Evolutionary conservation across 73 alveolate species (phyloP), one percentile per base, ranked within the genome.

Genomic region (Breviolum minutum): DNA sequence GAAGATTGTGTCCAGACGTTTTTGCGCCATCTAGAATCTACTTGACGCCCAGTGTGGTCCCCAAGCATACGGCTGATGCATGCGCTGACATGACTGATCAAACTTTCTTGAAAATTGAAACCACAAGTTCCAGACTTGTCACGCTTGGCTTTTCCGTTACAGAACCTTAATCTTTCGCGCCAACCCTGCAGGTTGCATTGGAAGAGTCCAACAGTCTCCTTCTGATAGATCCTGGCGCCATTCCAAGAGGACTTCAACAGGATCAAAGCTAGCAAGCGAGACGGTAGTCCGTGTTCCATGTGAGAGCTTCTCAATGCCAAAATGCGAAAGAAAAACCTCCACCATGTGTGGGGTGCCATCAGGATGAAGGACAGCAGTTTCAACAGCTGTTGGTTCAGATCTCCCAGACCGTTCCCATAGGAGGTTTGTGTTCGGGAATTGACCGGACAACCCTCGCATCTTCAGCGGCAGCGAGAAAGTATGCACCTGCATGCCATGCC

Each of bases 381-480:
- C 20, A 22, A 82, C 70, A 48, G 91, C 73, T 12, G 27, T 10
- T 2, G 91, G 27, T 30, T 22, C 91, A n/a, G 91, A 82, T 19
- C 91, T n/a, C 8, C 73, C 12, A 10, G 91, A 48, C 12, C 73
- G 91, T 71, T 11, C 91, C 32, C 16, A 40, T 71, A 9, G 92
- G 92, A 12, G 92, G 92, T 30, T n/a, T 83, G 73, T 60, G 92
- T 7, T 69, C 92, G 4, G 92, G 92, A 22, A 83, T 54, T n/a
- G 73, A 40, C 40, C 92, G 54, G 30, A 83, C 10, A 48, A 83
- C 54, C 8, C 92, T 69, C 19, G 63, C 92, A 10, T 69, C 92
- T 30, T 60, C 26, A 54, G 74, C 13, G 30, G 17, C 29, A 54
- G 40, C 92, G 8, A 83, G 74, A 83, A 60, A 83, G 30, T 83